Percentiles rank a stretch among this genome's conserved stretches.
phyloP scores from a whole-genome alignment of 1,284 basidiomycete species.

The Sparassis latifolia region DNA sequence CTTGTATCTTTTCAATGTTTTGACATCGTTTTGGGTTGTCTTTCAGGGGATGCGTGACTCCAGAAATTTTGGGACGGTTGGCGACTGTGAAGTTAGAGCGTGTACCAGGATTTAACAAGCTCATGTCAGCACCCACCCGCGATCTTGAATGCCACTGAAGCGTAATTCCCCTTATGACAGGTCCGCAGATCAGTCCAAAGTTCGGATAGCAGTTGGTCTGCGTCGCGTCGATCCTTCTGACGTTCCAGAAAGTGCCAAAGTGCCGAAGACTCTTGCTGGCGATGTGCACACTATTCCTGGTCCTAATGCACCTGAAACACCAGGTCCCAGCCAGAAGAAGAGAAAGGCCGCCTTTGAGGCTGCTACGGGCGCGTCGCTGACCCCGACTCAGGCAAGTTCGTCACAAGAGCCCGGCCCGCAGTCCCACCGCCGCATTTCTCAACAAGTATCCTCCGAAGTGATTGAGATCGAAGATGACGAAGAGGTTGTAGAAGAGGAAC shows the following conservation, averaged over 20 bases:
- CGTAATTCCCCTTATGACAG: constrained; percentile 24
- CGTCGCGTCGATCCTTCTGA: constrained; percentile 50
- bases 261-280: constrained; percentile 1
- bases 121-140: constrained; percentile 35
- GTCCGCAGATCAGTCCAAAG: constrained; percentile 51
- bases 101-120: constrained; percentile 42
- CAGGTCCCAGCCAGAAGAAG: constrained; percentile 29
- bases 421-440: constrained; percentile 11
- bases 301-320: constrained; percentile 12
- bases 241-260: constrained; percentile 27
- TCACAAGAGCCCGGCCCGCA: constrained; percentile 9
- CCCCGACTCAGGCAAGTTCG: constrained; percentile 1
- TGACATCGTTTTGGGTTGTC: no score
- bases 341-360: constrained; percentile 27
- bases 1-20: no score
- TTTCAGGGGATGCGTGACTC: constrained; percentile 65
- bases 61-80: constrained; percentile 44
- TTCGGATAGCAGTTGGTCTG: constrained; percentile 47
- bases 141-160: neutral
- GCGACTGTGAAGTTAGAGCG: constrained; percentile 35
- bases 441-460: constrained; percentile 9
- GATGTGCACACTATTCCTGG: neutral
- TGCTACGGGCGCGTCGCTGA: constrained; percentile 8
- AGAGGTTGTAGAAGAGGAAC: constrained; percentile 37
- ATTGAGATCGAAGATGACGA: constrained; percentile 35